phyloP scores from a whole-genome alignment of 352 stramenopile species.

The Phytopythium oedochilum region DNA sequence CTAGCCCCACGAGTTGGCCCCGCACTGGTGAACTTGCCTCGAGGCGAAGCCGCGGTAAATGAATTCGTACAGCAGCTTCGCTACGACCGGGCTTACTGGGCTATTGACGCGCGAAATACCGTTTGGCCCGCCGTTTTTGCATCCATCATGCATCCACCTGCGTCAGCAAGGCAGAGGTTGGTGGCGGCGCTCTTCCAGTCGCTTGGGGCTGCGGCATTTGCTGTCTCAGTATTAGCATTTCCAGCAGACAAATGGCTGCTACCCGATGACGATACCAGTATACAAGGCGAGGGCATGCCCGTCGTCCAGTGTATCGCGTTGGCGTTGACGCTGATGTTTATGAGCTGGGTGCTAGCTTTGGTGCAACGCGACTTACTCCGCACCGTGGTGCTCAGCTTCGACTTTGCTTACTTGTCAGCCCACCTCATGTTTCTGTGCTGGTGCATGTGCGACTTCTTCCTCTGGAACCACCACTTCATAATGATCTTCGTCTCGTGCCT shows the following conservation, averaged over 20 bases:
- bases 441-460: conserved; percentile 21
- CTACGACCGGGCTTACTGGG: conserved; percentile 1
- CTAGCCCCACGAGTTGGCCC: neutral
- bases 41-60: neutral
- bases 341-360: neutral
- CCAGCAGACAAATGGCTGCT: neutral
- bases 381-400: conserved; percentile 11
- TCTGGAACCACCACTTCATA: conserved; percentile 9
- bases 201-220: neutral
- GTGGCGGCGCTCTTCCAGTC: neutral
- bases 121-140: conserved; percentile 1
- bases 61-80: conserved; percentile 6
- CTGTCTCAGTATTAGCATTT: neutral
- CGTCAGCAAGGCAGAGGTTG: neutral
- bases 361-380: conserved; percentile 7
- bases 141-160: neutral
- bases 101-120: conserved; percentile 5
- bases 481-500: conserved; percentile 6
- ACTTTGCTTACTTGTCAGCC: conserved; percentile 28
- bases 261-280: neutral
- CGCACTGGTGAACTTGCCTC: neutral
- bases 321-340: neutral
- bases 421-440: conserved; percentile 14
- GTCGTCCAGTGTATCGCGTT: neutral
- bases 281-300: neutral